Evolutionary conservation across 2,329 filamentous ascomycete genomes (phyloP).

Genomic region (Clonostachys rhizophaga): DNA sequence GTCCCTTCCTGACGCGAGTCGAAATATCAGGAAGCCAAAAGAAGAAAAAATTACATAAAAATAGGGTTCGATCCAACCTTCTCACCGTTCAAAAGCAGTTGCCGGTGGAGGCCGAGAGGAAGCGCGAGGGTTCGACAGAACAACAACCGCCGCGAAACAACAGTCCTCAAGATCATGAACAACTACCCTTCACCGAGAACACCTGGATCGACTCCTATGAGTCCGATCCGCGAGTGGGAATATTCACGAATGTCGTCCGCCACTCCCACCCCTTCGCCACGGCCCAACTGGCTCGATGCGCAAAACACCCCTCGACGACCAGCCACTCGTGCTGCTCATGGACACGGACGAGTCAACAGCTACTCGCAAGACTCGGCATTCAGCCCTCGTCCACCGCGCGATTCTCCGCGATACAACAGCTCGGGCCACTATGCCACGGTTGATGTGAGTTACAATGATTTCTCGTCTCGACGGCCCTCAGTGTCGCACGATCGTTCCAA

Average conservation of each 20-base stretch:
- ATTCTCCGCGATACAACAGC: constrained; percentile 59
- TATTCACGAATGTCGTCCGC: constrained; percentile 48
- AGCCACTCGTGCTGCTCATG: constrained; percentile 40
- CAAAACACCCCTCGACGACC: constrained; percentile 37
- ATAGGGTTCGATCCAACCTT: not conserved
- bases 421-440: constrained; percentile 59
- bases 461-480: constrained; percentile 35
- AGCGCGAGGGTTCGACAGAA: not conserved
- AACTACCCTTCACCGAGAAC: constrained; percentile 29
- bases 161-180: constrained; percentile 28
- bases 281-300: constrained; percentile 41
- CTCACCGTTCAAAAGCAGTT: not conserved
- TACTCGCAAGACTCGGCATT: constrained; percentile 25
- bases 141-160: constrained; percentile 1
- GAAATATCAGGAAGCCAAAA: not conserved
- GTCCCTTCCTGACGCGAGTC: constrained; percentile 11
- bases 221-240: constrained; percentile 39
- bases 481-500: constrained; percentile 19
- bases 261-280: constrained; percentile 53
- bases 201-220: constrained; percentile 35
- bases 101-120: not conserved
- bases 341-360: constrained; percentile 28
- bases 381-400: constrained; percentile 41
- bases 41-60: not conserved
- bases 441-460: constrained; percentile 59